These are phyloP conservation scores for Penicillium herquei DNA, from an alignment of 495 filamentous ascomycete species.

Conservation along the genomic window DNA sequence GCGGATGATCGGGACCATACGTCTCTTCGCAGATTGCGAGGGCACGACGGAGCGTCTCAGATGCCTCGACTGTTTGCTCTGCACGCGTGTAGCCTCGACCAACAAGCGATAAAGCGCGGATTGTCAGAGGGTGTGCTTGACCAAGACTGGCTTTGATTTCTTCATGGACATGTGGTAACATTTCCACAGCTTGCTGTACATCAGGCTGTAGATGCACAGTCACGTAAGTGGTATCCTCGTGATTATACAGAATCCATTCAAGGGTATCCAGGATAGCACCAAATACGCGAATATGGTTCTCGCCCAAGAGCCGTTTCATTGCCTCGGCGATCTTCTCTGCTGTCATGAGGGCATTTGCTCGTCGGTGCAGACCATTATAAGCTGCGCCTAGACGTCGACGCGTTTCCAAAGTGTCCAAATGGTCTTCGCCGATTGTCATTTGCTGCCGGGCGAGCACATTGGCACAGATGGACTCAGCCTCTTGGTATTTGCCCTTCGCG, in stretches of 20 bases:
- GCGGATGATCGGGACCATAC: slow-evolving; percentile 28
- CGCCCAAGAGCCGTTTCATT: slow-evolving; percentile 26
- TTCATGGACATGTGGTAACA: slow-evolving; percentile 16
- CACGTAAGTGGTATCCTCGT: slow-evolving; percentile 7
- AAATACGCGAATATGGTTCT: slow-evolving; percentile 32
- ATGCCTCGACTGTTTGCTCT: slow-evolving; percentile 20
- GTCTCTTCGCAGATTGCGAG: slow-evolving; percentile 34
- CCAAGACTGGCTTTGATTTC: slow-evolving; percentile 25
- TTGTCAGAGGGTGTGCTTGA: slow-evolving; percentile 22
- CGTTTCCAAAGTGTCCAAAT: slow-evolving; percentile 34
- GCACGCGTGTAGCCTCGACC: slow-evolving; percentile 23
- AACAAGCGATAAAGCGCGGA: slow-evolving; percentile 28
- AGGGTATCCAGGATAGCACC: slow-evolving; percentile 22
- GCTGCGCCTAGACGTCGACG: slow-evolving; percentile 31
- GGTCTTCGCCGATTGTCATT: slow-evolving; percentile 38
- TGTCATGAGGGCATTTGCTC: slow-evolving; percentile 24
- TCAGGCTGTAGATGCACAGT: slow-evolving; percentile 14
- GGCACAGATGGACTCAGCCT: slow-evolving; percentile 35
- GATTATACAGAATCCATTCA: slow-evolving; percentile 27
- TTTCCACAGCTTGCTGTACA: slow-evolving; percentile 15
- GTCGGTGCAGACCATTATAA: slow-evolving; percentile 23
- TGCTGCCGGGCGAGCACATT: slow-evolving; percentile 40
- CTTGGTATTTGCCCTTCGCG: slow-evolving; percentile 28
- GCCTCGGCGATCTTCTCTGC: slow-evolving; percentile 26
- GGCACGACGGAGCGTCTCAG: slow-evolving; percentile 35